A percentile compares a stretch with the other conserved stretches of the same genome.
Evolutionary conservation across 2,329 filamentous ascomycete genomes (phyloP).

Genomic region (Triangularia verruculosa): DNA sequence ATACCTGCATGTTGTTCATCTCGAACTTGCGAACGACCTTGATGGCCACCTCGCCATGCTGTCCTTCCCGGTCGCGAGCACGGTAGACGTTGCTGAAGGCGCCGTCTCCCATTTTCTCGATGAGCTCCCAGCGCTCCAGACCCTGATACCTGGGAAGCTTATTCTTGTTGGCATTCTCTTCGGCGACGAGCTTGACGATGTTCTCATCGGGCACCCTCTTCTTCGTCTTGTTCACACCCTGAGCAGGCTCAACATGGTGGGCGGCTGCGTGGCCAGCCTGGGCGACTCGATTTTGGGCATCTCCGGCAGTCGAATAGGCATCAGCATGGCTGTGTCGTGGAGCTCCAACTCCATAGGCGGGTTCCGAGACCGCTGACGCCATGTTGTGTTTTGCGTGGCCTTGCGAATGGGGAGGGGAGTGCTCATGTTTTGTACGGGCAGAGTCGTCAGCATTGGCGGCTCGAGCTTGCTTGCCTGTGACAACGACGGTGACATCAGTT

Average conservation of each 20-base stretch:
- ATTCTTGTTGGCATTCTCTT: slow-evolving; percentile 81
- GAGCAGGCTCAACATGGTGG: slow-evolving; percentile 59
- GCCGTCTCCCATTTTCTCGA: slow-evolving; percentile 98
- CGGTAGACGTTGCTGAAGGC: slow-evolving; percentile 99
- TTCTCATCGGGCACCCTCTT: slow-evolving; percentile 61
- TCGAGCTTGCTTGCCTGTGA: slow-evolving; percentile 80
- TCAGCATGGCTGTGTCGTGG: slow-evolving; percentile 52
- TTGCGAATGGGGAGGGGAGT: slow-evolving; percentile 36
- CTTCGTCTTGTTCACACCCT: slow-evolving; percentile 47
- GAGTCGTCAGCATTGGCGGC: slow-evolving; percentile 54
- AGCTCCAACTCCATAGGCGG: slow-evolving; percentile 35
- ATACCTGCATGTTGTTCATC: slow-evolving; percentile 98
- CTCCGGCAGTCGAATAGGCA: slow-evolving; percentile 56
- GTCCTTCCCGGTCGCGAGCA: slow-evolving; percentile 70
- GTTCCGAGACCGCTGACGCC: slow-evolving; percentile 41
- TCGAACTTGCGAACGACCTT: slow-evolving; percentile 99
- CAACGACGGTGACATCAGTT: slow-evolving; percentile 35
- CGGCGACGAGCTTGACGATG: slow-evolving; percentile 81
- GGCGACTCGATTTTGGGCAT: slow-evolving; percentile 64
- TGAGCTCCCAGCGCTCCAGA: slow-evolving; percentile 76
- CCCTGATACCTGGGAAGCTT: slow-evolving; percentile 86
- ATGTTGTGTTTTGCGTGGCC: slow-evolving; percentile 46
- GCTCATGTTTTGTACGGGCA: slow-evolving; percentile 49
- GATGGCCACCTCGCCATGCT: slow-evolving; percentile 82
- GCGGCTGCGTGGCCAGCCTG: slow-evolving; percentile 65